Evolutionary conservation across 192 early-diverging fungal species (phyloP).

Genomic region (Podila verticillata): DNA sequence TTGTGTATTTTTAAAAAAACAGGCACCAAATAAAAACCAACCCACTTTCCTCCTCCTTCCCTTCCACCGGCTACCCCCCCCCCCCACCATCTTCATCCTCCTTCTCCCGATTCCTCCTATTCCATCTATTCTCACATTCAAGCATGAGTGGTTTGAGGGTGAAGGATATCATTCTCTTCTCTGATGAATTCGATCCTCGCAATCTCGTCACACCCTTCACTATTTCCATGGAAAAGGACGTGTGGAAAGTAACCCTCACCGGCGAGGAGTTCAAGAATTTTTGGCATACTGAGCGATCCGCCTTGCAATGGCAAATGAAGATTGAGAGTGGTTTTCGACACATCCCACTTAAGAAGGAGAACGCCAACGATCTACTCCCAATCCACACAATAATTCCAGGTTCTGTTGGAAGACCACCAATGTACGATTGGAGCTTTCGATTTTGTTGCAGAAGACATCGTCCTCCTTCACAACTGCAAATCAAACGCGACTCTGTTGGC

Average conservation of each 20-base stretch:
- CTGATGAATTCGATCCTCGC: conserved; percentile 16
- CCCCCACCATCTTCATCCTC: too few relatives aligned
- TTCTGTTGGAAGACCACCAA: conserved; percentile 13
- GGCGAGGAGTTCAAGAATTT: conserved; percentile 12
- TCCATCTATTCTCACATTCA: background rate
- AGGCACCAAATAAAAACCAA: too few relatives aligned
- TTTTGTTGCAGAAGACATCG: conserved; percentile 18
- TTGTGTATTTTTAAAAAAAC: too few relatives aligned
- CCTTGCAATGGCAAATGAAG: conserved; percentile 11
- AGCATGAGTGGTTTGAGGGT: conserved; percentile 9
- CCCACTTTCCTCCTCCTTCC: too few relatives aligned
- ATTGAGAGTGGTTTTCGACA: background rate
- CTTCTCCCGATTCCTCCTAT: too few relatives aligned
- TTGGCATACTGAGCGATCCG: conserved; percentile 10
- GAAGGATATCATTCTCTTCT: conserved; percentile 5
- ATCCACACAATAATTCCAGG: conserved; percentile 1
- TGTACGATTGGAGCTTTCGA: conserved; percentile 22
- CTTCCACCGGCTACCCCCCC: too few relatives aligned
- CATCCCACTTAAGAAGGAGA: conserved; percentile 9
- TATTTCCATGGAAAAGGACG: conserved; percentile 1
- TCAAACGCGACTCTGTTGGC: conserved; percentile 15
- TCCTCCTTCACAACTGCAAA: conserved; percentile 5
- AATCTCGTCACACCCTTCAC: conserved; percentile 7
- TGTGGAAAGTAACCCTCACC: background rate
- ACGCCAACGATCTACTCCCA: conserved; percentile 10